These are phyloP conservation scores for Kwoniella newhampshirensis DNA, from an alignment of 768 basidiomycete species.

Conservation along the genomic window DNA sequence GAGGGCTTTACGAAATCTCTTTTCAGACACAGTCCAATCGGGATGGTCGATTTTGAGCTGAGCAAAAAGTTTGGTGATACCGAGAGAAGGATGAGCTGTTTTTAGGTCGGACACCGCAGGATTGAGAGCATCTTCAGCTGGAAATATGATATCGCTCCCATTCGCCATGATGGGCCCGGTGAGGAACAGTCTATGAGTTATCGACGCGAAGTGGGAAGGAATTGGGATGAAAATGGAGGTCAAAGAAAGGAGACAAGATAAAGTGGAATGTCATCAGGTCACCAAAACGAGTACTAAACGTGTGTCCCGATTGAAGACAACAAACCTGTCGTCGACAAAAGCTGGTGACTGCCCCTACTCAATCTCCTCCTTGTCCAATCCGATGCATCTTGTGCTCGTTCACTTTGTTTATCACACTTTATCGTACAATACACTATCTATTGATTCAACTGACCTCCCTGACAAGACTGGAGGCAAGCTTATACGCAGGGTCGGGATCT, in stretches of 20 bases:
- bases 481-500: constrained; percentile 77
- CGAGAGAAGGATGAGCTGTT: constrained; percentile 63
- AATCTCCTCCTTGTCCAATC: too few species aligned
- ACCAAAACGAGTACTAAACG: too few species aligned
- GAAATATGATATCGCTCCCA: constrained; percentile 40
- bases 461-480: constrained; percentile 50
- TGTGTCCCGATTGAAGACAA: too few species aligned
- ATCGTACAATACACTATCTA: not conserved
- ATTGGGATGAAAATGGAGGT: too few species aligned
- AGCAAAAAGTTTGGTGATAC: constrained; percentile 69
- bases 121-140: constrained; percentile 66
- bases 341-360: too few species aligned
- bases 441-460: constrained; percentile 33
- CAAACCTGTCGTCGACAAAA: too few species aligned
- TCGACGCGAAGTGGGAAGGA: too few species aligned
- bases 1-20: constrained; percentile 71
- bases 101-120: constrained; percentile 62
- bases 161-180: constrained; percentile 11
- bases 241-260: too few species aligned
- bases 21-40: constrained; percentile 79
- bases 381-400: too few species aligned
- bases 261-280: too few species aligned
- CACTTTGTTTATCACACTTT: too few species aligned
- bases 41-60: constrained; percentile 63
- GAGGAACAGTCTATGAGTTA: too few species aligned